These are phyloP conservation scores for Cryptococcus sp. DNA, from an alignment of 1,284 basidiomycete species.

Conservation along the genomic window DNA sequence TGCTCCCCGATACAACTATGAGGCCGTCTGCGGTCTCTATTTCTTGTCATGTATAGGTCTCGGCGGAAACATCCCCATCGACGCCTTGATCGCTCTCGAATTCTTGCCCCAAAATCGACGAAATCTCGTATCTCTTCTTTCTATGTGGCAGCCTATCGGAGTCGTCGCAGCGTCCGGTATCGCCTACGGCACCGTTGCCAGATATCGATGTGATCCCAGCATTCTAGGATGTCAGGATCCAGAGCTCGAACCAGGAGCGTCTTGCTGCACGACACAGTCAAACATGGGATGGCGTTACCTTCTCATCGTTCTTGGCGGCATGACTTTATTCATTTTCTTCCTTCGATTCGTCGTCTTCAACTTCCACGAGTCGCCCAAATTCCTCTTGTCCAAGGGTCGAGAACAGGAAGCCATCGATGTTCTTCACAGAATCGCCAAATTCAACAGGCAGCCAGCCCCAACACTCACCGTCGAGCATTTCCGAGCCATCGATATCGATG, in stretches of 20 bases:
- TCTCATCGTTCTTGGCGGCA: conserved; percentile 55
- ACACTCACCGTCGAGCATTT: conserved; percentile 46
- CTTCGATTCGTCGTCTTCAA: conserved; percentile 68
- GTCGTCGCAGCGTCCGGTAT: conserved; percentile 58
- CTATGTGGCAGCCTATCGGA: conserved; percentile 48
- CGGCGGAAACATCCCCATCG: conserved; percentile 56
- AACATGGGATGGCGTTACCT: conserved; percentile 61
- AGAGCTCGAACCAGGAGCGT: conserved; percentile 52
- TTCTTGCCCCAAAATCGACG: conserved; percentile 43
- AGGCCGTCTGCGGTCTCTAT: conserved; percentile 42
- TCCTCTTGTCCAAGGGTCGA: conserved; percentile 64
- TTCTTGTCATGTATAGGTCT: conserved; percentile 51
- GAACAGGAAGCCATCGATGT: conserved; percentile 68
- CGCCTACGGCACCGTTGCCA: conserved; percentile 50
- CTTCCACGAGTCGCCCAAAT: conserved; percentile 72
- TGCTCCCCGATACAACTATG: conserved; percentile 38
- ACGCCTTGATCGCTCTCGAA: conserved; percentile 72
- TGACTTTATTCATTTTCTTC: conserved; percentile 51
- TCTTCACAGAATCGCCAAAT: conserved; percentile 62
- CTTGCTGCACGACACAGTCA: conserved; percentile 48
- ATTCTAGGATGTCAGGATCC: conserved; percentile 30
- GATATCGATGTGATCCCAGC: conserved; percentile 25
- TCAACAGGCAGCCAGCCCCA: conserved; percentile 54
- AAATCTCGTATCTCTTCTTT: conserved; percentile 48
- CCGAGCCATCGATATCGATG: conserved; percentile 33